Evolutionary conservation across 495 filamentous ascomycete genomes (phyloP).

Genomic region (Elasticomyces elasticus): DNA sequence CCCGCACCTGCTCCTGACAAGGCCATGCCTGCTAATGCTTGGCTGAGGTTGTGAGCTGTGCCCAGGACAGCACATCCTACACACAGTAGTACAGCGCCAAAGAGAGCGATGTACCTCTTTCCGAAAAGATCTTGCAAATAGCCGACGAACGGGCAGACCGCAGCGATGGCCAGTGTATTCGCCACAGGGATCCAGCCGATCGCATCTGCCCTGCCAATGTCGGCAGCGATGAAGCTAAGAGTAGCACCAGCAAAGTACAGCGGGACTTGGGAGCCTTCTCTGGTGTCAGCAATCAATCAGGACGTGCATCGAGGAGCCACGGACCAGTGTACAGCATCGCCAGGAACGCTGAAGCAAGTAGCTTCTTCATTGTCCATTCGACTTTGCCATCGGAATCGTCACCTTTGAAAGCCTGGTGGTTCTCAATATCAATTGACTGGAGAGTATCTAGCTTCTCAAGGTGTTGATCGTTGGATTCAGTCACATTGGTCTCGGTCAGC

Average conservation of each 20-base stretch:
- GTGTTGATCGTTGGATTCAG: not conserved
- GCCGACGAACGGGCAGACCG: slow-evolving; percentile 24
- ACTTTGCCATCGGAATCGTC: slow-evolving; percentile 27
- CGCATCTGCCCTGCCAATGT: slow-evolving; percentile 14
- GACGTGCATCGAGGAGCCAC: not conserved
- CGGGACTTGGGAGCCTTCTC: slow-evolving; percentile 26
- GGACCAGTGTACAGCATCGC: slow-evolving; percentile 26
- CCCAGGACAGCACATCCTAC: slow-evolving; percentile 24
- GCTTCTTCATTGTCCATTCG: slow-evolving; percentile 16
- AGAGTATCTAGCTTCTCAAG: slow-evolving; percentile 21
- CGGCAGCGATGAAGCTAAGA: slow-evolving; percentile 23
- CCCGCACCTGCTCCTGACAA: slow-evolving; percentile 25
- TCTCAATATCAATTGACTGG: slow-evolving; percentile 20
- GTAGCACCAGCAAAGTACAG: slow-evolving; percentile 28
- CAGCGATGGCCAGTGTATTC: slow-evolving; percentile 25
- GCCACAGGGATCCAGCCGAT: slow-evolving; percentile 25
- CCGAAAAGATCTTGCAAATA: slow-evolving; percentile 29
- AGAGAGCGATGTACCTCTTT: slow-evolving; percentile 25
- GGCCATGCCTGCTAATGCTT: slow-evolving; percentile 23
- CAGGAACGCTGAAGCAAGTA: slow-evolving; percentile 23
- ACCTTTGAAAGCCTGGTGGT: slow-evolving; percentile 22
- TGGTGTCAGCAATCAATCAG: not conserved
- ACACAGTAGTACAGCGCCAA: slow-evolving; percentile 19
- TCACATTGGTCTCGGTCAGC: not conserved
- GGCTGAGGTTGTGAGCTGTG: slow-evolving; percentile 21